Conservation (phyloP, 2,329 filamentous ascomycete species). For the Hymenotorrendiella dingleyae region DNA sequence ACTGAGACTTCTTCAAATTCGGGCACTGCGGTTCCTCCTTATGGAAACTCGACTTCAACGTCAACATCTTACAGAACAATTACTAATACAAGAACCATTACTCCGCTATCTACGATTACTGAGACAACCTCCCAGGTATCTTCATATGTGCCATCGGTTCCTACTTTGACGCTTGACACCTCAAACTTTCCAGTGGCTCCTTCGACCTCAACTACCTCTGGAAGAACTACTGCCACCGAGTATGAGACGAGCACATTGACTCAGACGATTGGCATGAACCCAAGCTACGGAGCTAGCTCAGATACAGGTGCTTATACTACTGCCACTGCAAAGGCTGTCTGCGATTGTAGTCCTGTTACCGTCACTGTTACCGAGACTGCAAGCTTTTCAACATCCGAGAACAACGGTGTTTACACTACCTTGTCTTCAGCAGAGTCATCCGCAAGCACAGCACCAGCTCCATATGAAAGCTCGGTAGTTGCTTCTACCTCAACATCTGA, state of each 20-base stretch:
- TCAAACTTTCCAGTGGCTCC: no score
- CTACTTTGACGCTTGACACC: no score
- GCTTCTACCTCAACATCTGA: background rate
- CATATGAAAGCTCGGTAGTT: background rate
- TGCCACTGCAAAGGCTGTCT: background rate
- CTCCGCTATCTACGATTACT: no score
- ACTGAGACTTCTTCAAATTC: no score
- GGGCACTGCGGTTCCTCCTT: no score
- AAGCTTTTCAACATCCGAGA: background rate
- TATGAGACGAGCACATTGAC: constrained; percentile 3
- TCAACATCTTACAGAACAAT: no score
- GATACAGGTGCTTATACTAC: background rate
- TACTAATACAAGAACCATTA: background rate
- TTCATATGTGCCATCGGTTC: no score
- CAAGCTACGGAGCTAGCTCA: background rate
- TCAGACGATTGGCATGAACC: constrained; percentile 2
- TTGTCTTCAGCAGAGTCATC: background rate
- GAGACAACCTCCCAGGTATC: no score
- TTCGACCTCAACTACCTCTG: background rate
- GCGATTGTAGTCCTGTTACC: constrained; percentile 2
- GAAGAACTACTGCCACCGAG: background rate
- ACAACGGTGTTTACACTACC: background rate
- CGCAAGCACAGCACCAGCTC: background rate
- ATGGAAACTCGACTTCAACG: no score
- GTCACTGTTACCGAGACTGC: background rate